Evolutionary conservation across 495 filamentous ascomycete species (phyloP).

Genomic region (Halenospora varia): DNA sequence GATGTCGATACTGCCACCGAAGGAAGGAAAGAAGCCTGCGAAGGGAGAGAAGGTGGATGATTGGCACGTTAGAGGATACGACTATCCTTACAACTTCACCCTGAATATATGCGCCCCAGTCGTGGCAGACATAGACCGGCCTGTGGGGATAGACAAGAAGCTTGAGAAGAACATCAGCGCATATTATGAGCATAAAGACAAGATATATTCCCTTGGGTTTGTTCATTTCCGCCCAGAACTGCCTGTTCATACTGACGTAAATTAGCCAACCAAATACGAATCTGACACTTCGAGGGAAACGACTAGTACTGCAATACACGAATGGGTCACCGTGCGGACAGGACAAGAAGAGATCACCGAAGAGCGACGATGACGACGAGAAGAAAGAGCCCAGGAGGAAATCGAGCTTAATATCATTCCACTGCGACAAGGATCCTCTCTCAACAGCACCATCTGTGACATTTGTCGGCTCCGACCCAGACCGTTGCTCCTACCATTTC

Average conservation of each 20-base stretch:
- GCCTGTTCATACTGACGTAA: constrained; percentile 8
- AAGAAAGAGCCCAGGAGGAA: constrained; percentile 54
- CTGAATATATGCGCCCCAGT: constrained; percentile 91
- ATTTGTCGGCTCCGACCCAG: constrained; percentile 78
- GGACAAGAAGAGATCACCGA: background rate
- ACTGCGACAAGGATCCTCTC: constrained; percentile 76
- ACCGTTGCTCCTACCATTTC: constrained; percentile 96
- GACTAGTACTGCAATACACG: constrained; percentile 88
- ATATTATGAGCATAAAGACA: constrained; percentile 71
- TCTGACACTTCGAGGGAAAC: constrained; percentile 78
- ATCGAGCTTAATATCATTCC: constrained; percentile 86
- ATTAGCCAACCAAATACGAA: constrained; percentile 56
- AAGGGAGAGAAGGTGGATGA: constrained; percentile 46
- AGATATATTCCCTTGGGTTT: constrained; percentile 82
- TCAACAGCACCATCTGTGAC: constrained; percentile 48
- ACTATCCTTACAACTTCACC: constrained; percentile 75
- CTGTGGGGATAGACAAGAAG: constrained; percentile 60
- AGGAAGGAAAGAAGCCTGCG: constrained; percentile 46
- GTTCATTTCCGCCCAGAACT: constrained; percentile 20
- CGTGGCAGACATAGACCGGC: constrained; percentile 68
- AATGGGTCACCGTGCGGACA: constrained; percentile 77
- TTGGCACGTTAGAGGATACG: constrained; percentile 64
- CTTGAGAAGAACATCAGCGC: constrained; percentile 82
- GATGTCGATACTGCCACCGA: constrained; percentile 55
- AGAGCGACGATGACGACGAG: constrained; percentile 26